Evolutionary conservation across 768 basidiomycete genomes (phyloP).

Genomic region (Pholiota molesta): DNA sequence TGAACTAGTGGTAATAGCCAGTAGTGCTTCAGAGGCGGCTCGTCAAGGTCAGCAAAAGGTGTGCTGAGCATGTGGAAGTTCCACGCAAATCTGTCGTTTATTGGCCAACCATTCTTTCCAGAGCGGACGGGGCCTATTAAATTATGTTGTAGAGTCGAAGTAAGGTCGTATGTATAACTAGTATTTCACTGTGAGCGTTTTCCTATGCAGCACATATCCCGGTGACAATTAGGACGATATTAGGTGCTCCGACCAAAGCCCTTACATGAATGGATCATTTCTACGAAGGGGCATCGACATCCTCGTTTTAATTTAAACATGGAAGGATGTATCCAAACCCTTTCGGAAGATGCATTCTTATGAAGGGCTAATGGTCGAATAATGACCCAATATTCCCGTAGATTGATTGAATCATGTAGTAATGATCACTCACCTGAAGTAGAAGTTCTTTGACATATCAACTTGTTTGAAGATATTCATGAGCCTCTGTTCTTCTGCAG

Average conservation of each 20-base stretch:
- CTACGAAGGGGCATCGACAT: too few species aligned
- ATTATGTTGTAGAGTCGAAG: constrained; percentile 94
- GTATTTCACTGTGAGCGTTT: background rate
- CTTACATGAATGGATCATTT: too few species aligned
- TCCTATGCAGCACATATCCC: constrained; percentile 5
- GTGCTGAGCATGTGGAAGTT: constrained; percentile 85
- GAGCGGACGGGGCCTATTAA: constrained; percentile 60
- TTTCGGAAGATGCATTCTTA: too few species aligned
- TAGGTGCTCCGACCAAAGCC: too few species aligned
- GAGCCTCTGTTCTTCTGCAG: constrained; percentile 85
- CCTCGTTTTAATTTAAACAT: too few species aligned
- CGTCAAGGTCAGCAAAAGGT: constrained; percentile 55
- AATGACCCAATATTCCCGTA: too few species aligned
- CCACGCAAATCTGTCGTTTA: constrained; percentile 93
- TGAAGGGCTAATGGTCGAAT: too few species aligned
- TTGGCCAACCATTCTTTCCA: constrained; percentile 57
- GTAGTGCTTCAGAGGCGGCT: constrained; percentile 52
- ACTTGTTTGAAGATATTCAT: constrained; percentile 95
- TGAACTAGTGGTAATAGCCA: constrained; percentile 95
- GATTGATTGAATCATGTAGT: too few species aligned
- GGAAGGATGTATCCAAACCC: too few species aligned
- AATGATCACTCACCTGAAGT: constrained; percentile 71
- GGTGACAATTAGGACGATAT: too few species aligned
- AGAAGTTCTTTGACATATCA: constrained; percentile 99
- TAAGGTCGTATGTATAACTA: constrained; percentile 96